phyloP scores from a whole-genome alignment of 352 stramenopile genomes.

The Phytophthora pistaciae region DNA sequence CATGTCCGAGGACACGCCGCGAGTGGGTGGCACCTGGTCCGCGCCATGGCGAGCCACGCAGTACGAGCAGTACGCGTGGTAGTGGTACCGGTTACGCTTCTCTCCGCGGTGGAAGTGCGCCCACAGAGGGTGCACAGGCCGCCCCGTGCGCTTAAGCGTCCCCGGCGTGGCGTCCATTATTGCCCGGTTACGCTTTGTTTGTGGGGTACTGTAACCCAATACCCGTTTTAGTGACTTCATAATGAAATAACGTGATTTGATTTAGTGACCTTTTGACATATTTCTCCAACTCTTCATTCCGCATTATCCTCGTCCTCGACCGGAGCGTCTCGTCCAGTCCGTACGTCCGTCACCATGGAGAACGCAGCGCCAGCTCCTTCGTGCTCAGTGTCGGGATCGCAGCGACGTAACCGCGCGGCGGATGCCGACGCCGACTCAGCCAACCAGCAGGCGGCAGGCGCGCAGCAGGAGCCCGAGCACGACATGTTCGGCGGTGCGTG shows the following conservation, averaged over 20 bases:
- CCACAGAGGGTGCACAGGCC: conserved; percentile 81
- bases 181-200: neutral
- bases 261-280: conserved; percentile 5
- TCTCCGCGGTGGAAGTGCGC: conserved; percentile 85
- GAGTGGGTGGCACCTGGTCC: conserved; percentile 69
- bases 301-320: conserved; percentile 6
- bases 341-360: conserved; percentile 33
- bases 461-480: conserved; percentile 51
- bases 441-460: conserved; percentile 20
- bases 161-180: neutral
- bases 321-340: conserved; percentile 14
- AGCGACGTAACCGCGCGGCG: conserved; percentile 29
- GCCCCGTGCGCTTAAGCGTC: conserved; percentile 69
- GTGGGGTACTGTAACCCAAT: conserved; percentile 10
- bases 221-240: conserved; percentile 27
- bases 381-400: conserved; percentile 47
- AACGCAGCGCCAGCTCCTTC: conserved; percentile 42
- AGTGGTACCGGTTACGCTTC: conserved; percentile 89
- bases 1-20: conserved; percentile 84
- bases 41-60: conserved; percentile 69
- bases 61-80: conserved; percentile 87
- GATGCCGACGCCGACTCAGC: conserved; percentile 22
- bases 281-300: conserved; percentile 27
- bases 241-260: neutral
- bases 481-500: conserved; percentile 88